These are phyloP conservation scores for Penicillium cataractarum DNA, from an alignment of 495 filamentous ascomycete species.

Conservation along the genomic window DNA sequence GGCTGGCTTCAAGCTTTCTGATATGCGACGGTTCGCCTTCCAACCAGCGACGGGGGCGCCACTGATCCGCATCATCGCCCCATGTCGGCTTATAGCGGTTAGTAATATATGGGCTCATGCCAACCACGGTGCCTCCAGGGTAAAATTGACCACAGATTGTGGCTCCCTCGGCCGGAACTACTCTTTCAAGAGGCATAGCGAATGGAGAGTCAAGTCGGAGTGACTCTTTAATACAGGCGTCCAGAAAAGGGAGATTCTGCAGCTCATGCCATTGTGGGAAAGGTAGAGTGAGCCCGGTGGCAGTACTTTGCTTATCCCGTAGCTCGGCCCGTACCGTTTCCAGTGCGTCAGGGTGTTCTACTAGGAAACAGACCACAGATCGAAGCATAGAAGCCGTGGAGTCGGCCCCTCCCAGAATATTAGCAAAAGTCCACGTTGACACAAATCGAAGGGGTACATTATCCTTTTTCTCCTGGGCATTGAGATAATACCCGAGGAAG, in stretches of 20 bases:
- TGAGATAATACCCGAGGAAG: constrained; percentile 14
- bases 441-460: constrained; percentile 12
- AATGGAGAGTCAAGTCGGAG: constrained; percentile 54
- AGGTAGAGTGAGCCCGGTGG: constrained; percentile 16
- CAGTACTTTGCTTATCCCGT: constrained; percentile 10
- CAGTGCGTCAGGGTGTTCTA: constrained; percentile 34
- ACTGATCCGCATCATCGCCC: constrained; percentile 28
- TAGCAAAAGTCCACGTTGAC: constrained; percentile 25
- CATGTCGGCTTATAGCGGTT: constrained; percentile 24
- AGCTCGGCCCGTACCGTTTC: constrained; percentile 26
- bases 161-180: constrained; percentile 36
- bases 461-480: constrained; percentile 5
- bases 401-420: constrained; percentile 49
- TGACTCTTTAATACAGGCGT: constrained; percentile 58
- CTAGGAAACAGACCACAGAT: constrained; percentile 33
- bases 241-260: constrained; percentile 36
- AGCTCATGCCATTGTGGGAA: constrained; percentile 30
- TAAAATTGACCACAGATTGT: constrained; percentile 24
- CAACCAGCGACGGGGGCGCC: constrained; percentile 30
- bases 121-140: constrained; percentile 18
- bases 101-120: constrained; percentile 19
- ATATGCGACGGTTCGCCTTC: constrained; percentile 13
- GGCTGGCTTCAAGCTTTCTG: constrained; percentile 22
- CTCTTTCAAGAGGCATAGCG: constrained; percentile 37
- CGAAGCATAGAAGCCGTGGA: constrained; percentile 45